A percentile compares a stretch with the other conserved stretches of the same genome.
phyloP scores from a whole-genome alignment of 495 filamentous ascomycete species.

The Beverwykella pulmonaria region DNA sequence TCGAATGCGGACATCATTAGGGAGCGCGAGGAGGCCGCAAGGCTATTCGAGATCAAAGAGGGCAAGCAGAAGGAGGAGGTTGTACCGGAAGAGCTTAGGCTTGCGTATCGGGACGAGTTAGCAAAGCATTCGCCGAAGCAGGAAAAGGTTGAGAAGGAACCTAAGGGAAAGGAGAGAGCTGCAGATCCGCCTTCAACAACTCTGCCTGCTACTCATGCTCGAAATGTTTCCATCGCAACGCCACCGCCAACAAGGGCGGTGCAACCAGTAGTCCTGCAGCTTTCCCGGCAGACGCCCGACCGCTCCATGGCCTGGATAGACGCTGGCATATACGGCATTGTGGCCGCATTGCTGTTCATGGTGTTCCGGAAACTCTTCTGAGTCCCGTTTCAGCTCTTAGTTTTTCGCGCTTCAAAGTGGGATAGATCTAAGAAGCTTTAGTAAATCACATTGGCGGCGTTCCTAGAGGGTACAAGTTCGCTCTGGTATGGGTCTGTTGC shows the following conservation, averaged over 20 bases:
- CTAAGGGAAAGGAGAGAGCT: constrained; percentile 21
- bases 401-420: not conserved
- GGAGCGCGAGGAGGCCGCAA: constrained; percentile 47
- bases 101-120: constrained; percentile 53
- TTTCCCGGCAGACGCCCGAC: constrained; percentile 40
- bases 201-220: not conserved
- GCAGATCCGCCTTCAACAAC: constrained; percentile 28
- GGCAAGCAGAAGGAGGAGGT: constrained; percentile 43
- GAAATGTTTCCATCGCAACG: not conserved
- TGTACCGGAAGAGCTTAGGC: constrained; percentile 54
- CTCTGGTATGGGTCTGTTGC: not conserved
- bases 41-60: constrained; percentile 43
- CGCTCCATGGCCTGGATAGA: constrained; percentile 64
- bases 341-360: constrained; percentile 56
- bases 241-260: constrained; percentile 22
- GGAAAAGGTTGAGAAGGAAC: constrained; percentile 11
- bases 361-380: constrained; percentile 50
- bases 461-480: not conserved
- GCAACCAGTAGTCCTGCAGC: constrained; percentile 11
- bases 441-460: not conserved
- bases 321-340: constrained; percentile 57
- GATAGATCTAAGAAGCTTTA: not conserved
- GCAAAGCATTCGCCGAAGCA: constrained; percentile 51
- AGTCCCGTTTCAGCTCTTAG: not conserved
- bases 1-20: constrained; percentile 72